Conservation (phyloP, 371 early-diverging fungal genomes). For the Batkoa obscura region DNA sequence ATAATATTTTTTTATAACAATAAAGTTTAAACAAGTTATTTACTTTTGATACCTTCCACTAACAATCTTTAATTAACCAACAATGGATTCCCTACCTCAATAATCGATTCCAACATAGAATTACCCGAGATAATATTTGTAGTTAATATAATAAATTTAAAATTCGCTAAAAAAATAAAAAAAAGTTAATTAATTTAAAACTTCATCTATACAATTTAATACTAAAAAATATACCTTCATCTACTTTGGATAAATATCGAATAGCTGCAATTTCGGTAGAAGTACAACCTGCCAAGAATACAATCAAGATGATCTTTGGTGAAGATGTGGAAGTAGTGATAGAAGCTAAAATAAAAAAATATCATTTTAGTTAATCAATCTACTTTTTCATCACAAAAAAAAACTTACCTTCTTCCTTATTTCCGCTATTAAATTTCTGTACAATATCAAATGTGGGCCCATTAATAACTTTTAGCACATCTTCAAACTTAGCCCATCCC, state of each 20-base stretch:
- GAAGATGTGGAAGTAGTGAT: neutral
- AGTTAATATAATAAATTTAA: slow-evolving; percentile 68
- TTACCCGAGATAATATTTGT: slow-evolving; percentile 75
- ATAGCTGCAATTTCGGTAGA: slow-evolving; percentile 77
- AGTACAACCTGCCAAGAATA: slow-evolving; percentile 93
- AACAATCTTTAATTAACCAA: neutral
- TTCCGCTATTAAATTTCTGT: slow-evolving; percentile 38
- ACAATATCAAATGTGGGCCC: slow-evolving; percentile 59
- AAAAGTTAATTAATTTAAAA: neutral
- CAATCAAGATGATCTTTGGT: slow-evolving; percentile 45
- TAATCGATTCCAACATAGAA: slow-evolving; percentile 36
- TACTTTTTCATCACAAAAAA: neutral
- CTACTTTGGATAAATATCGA: slow-evolving; percentile 58
- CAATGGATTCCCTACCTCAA: slow-evolving; percentile 15
- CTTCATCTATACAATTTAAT: neutral
- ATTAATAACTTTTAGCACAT: slow-evolving; percentile 49
- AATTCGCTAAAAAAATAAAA: slow-evolving; percentile 19
- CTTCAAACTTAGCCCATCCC: slow-evolving; percentile 79
- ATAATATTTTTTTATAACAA: no score
- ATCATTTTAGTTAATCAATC: neutral
- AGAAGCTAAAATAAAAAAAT: neutral
- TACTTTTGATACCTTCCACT: no score
- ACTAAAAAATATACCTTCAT: slow-evolving; percentile 25
- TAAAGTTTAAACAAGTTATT: no score
- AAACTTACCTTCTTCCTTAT: neutral